phyloP scores from a whole-genome alignment of 345 rosid species.

The Atalantia buxifolia region DNA sequence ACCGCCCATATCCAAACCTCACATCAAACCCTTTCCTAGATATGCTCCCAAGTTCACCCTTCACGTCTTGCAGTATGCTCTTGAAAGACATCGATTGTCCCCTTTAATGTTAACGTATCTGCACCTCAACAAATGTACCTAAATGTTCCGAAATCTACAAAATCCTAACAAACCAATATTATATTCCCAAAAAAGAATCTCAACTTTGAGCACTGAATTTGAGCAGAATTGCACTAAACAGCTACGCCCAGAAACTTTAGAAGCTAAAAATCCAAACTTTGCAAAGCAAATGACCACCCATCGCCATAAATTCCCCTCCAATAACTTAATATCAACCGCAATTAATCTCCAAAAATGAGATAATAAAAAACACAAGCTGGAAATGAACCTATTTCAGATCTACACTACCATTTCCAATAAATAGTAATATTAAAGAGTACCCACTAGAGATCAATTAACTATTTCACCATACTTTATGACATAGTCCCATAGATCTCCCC shows the following conservation, averaged over 20 bases:
- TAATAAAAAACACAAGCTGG: background rate
- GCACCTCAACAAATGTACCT: constrained; percentile 5
- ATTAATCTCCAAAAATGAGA: background rate
- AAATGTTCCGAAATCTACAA: constrained; percentile 6
- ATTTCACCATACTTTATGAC: background rate
- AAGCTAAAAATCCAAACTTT: constrained; percentile 7
- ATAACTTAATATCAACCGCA: background rate
- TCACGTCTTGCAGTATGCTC: constrained; percentile 78
- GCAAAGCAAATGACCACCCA: background rate
- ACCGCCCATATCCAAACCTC: constrained; percentile 69
- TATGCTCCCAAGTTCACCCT: constrained; percentile 72
- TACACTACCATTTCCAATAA: constrained; percentile 1
- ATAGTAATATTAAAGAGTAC: background rate
- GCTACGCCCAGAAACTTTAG: constrained; percentile 11
- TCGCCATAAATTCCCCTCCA: background rate
- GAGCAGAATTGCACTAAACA: constrained; percentile 8
- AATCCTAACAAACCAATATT: background rate
- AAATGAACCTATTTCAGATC: constrained; percentile 2
- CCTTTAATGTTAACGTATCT: constrained; percentile 8
- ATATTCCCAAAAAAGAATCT: background rate
- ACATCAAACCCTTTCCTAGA: constrained; percentile 80
- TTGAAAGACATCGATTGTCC: constrained; percentile 47
- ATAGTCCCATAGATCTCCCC: constrained; percentile 21
- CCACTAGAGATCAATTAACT: background rate
- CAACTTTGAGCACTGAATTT: background rate